These are phyloP conservation scores for Lipomyces yamanashiensis DNA, from an alignment of 805 yeast species.

Conservation along the genomic window DNA sequence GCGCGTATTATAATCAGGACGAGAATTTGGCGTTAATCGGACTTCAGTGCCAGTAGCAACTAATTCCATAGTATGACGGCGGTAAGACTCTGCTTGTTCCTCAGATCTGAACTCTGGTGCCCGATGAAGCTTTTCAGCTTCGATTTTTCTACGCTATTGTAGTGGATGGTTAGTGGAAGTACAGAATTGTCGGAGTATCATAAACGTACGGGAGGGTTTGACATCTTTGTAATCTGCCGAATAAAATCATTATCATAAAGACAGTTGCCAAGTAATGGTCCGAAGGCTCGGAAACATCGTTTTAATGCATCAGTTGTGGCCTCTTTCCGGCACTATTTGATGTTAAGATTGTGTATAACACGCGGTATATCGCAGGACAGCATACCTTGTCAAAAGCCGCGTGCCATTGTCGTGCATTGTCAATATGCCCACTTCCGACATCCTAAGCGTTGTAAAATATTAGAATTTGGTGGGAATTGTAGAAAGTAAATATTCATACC, in stretches of 20 bases:
- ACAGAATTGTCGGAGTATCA: background rate
- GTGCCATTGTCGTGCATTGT: constrained; percentile 56
- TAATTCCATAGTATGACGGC: background rate
- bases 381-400: constrained; percentile 68
- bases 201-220: constrained; percentile 24
- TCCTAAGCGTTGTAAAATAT: constrained; percentile 44
- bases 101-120: constrained; percentile 21
- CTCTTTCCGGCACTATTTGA: constrained; percentile 64
- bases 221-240: constrained; percentile 37
- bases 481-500: constrained; percentile 13
- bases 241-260: constrained; percentile 44
- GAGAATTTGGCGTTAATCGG: background rate
- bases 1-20: too few species aligned
- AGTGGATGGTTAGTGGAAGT: background rate
- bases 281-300: constrained; percentile 77
- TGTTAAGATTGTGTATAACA: background rate
- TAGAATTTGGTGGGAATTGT: background rate
- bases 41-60: background rate
- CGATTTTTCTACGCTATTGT: constrained; percentile 19
- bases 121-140: constrained; percentile 28
- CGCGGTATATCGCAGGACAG: background rate
- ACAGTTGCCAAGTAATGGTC: constrained; percentile 67
- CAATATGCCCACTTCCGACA: constrained; percentile 73
- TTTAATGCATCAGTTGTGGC: constrained; percentile 86
- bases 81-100: constrained; percentile 2